Evolutionary conservation across 768 basidiomycete species (phyloP).

Genomic region (Fibroporia radiculosa): DNA sequence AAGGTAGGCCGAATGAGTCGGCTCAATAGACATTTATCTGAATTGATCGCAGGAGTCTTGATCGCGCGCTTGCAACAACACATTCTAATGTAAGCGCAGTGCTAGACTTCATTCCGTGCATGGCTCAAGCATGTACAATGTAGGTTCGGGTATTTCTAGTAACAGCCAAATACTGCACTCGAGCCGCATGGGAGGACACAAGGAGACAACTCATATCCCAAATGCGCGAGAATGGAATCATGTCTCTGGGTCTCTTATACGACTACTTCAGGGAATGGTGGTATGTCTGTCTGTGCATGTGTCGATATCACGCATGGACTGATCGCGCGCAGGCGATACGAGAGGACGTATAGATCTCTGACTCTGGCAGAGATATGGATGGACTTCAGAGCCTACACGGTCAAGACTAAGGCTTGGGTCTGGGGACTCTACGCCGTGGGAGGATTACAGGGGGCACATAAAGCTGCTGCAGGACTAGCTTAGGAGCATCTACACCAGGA

Average conservation of each 20-base stretch:
- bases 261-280: constrained; percentile 62
- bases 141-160: constrained; percentile 86
- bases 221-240: constrained; percentile 44
- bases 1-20: constrained; percentile 34
- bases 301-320: constrained; percentile 3
- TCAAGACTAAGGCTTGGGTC: constrained; percentile 57
- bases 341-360: constrained; percentile 43
- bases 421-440: constrained; percentile 52
- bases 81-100: constrained; percentile 52
- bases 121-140: constrained; percentile 2
- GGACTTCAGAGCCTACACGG: constrained; percentile 51
- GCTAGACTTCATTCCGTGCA: constrained; percentile 1
- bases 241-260: constrained; percentile 36
- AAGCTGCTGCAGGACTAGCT: constrained; percentile 64
- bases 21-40: neutral
- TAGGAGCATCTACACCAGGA: constrained; percentile 6
- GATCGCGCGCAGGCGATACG: constrained; percentile 43
- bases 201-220: constrained; percentile 22
- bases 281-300: constrained; percentile 33
- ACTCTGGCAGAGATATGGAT: constrained; percentile 50
- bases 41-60: constrained; percentile 56
- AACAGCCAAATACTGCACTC: constrained; percentile 81
- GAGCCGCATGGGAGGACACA: constrained; percentile 74
- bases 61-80: constrained; percentile 82
- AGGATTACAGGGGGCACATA: constrained; percentile 59